phyloP scores from a whole-genome alignment of 73 alveolate species.

The Tetrahymena malaccensis region DNA sequence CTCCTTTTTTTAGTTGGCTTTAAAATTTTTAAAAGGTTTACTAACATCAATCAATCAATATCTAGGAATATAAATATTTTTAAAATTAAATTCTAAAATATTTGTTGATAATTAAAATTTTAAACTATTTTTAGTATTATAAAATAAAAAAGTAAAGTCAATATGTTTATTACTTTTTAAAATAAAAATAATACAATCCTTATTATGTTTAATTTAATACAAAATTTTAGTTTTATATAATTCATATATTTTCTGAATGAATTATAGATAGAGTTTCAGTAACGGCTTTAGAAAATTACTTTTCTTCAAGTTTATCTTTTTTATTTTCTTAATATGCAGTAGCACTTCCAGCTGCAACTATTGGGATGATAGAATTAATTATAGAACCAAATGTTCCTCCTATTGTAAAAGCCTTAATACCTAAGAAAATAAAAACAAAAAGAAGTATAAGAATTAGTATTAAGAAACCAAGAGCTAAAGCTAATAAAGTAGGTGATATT shows the following conservation, averaged over 20 bases:
- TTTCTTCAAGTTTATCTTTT: background rate
- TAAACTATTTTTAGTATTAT: too few relatives aligned
- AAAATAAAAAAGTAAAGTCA: too few relatives aligned
- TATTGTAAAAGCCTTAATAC: background rate
- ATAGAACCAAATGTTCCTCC: conserved; percentile 5
- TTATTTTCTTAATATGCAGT: background rate
- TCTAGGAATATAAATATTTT: too few relatives aligned
- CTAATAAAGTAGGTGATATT: conserved; percentile 25
- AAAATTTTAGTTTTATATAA: background rate
- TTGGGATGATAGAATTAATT: background rate
- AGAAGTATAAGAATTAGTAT: background rate
- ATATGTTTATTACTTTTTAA: too few relatives aligned
- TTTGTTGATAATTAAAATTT: too few relatives aligned
- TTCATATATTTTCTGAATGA: background rate
- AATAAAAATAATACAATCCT: too few relatives aligned
- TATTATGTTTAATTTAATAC: too few relatives aligned
- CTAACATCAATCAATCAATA: too few relatives aligned
- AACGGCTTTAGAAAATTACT: background rate
- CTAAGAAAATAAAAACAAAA: background rate
- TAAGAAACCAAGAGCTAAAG: background rate
- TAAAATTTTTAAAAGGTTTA: too few relatives aligned
- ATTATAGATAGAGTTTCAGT: background rate
- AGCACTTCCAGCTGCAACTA: background rate
- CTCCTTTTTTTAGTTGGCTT: too few relatives aligned
- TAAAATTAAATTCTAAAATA: too few relatives aligned